Conservation (phyloP, 345 rosid species). For the Capsella bursapastoris region DNA sequence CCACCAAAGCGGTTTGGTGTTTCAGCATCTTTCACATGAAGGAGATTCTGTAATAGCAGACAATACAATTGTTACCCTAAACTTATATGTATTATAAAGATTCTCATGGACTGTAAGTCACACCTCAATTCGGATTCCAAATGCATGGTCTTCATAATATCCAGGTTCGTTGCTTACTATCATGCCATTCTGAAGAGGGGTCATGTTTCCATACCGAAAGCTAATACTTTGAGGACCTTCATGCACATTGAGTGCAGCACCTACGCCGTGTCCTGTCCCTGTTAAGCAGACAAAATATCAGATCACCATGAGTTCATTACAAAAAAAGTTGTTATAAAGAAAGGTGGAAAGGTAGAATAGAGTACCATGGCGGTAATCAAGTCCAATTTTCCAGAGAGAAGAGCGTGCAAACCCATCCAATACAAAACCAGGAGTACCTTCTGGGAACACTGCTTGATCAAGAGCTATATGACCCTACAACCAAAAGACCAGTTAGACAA, state of each 20-base stretch:
- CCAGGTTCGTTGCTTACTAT: constrained; percentile 99
- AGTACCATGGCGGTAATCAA: constrained; percentile 94
- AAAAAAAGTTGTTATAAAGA: neutral
- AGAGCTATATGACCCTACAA: constrained; percentile 97
- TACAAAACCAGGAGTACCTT: constrained; percentile 91
- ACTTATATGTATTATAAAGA: constrained; percentile 10
- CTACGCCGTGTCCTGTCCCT: constrained; percentile 99
- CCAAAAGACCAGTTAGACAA: constrained; percentile 26
- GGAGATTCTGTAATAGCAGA: constrained; percentile 70
- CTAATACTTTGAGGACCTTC: constrained; percentile 99
- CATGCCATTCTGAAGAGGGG: constrained; percentile 86
- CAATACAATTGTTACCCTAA: neutral
- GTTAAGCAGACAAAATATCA: constrained; percentile 38
- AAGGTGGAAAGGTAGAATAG: constrained; percentile 26
- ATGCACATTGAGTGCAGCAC: constrained; percentile 95
- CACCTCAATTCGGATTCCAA: constrained; percentile 98
- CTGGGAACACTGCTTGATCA: constrained; percentile 93
- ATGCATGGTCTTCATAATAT: constrained; percentile 94
- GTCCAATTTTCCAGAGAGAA: constrained; percentile 92
- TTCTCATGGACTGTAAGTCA: constrained; percentile 18
- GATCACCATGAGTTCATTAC: constrained; percentile 21
- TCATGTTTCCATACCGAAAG: constrained; percentile 81
- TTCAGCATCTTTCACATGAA: constrained; percentile 63
- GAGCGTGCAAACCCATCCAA: constrained; percentile 94
- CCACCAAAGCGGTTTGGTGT: constrained; percentile 91